Percentiles rank a stretch among this genome's conserved stretches.
These are phyloP conservation scores for Talaromyces sp. DNA, from an alignment of 2,329 filamentous ascomycete species.

Conservation along the genomic window DNA sequence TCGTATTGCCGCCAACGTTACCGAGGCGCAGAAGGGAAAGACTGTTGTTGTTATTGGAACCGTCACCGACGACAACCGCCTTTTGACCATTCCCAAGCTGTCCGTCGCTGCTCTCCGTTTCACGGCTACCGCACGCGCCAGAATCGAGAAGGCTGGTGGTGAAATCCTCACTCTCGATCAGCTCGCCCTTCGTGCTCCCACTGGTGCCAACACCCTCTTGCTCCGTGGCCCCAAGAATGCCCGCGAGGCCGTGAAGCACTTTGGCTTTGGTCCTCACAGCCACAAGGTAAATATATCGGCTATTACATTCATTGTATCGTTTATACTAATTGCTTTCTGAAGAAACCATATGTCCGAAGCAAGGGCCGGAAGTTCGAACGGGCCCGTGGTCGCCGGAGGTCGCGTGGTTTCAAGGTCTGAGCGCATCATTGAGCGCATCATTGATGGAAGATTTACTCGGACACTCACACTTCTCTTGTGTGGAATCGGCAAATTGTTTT, in stretches of 20 bases:
- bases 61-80: conserved; percentile 96
- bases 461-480: not conserved
- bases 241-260: conserved; percentile 98
- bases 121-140: conserved; percentile 90
- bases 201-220: conserved; percentile 93
- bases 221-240: conserved; percentile 98
- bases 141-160: conserved; percentile 89
- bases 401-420: conserved; percentile 99
- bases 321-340: conserved; percentile 9
- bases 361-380: conserved; percentile 99
- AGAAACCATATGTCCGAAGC: conserved; percentile 96
- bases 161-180: conserved; percentile 95
- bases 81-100: conserved; percentile 84
- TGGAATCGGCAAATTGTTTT: not conserved
- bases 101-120: conserved; percentile 92
- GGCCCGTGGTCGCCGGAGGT: conserved; percentile 97
- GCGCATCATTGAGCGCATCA: conserved; percentile 17
- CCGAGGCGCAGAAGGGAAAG: conserved; percentile 59
- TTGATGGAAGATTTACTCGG: conserved; percentile 9
- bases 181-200: conserved; percentile 90
- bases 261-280: conserved; percentile 95
- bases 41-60: conserved; percentile 92
- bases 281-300: conserved; percentile 69
- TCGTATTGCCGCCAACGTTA: conserved; percentile 68
- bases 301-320: not conserved